These are phyloP conservation scores for Lactifluus subvellereus DNA, from an alignment of 768 basidiomycete species.

Conservation along the genomic window DNA sequence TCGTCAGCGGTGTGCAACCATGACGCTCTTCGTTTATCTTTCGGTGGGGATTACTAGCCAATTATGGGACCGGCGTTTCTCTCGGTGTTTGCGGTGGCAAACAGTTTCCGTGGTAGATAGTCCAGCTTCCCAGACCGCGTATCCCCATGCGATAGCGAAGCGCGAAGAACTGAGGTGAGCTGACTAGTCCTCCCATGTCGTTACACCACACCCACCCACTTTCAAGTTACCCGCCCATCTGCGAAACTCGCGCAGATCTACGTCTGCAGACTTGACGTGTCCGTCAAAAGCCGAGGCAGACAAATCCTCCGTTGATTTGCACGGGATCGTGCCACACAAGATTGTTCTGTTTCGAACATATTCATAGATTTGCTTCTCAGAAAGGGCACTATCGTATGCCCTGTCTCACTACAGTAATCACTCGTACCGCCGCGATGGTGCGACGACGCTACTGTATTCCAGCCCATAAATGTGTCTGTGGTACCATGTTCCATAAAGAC, in stretches of 20 bases:
- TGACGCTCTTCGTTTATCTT: not conserved
- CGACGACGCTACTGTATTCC: not conserved
- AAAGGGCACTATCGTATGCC: not conserved
- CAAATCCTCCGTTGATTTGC: not conserved
- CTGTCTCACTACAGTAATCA: not conserved
- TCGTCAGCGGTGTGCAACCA: not conserved
- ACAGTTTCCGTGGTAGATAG: not conserved
- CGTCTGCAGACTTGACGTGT: not conserved
- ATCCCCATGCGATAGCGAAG: not conserved
- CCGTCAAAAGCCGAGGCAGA: not conserved
- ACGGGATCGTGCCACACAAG: not conserved
- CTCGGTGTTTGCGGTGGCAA: not conserved
- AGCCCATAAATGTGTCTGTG: not conserved
- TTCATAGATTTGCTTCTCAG: not conserved
- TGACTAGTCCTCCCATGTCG: not conserved
- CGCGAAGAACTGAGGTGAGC: constrained; percentile 6
- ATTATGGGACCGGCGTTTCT: not conserved
- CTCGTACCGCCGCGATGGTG: not conserved
- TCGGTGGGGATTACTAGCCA: not conserved
- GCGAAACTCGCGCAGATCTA: not conserved
- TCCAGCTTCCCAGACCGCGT: not conserved
- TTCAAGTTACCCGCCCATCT: not conserved
- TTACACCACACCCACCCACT: not conserved
- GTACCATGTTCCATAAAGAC: not conserved
- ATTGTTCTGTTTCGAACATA: not conserved